phyloP scores from a whole-genome alignment of 2,329 filamentous ascomycete genomes.

The Cladosporium sp. region DNA sequence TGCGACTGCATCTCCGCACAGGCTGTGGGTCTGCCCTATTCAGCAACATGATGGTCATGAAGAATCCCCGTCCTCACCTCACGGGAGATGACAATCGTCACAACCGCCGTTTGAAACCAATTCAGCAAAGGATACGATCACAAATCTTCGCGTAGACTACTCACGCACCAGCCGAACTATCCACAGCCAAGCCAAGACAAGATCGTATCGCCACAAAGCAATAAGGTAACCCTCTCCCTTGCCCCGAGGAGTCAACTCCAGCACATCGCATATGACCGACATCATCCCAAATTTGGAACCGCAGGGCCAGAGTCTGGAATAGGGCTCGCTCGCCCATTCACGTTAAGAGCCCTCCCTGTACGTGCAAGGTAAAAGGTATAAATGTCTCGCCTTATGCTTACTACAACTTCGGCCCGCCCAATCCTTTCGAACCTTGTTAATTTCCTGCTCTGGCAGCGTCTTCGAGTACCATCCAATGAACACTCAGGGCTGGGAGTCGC shows the following conservation, averaged over 20 bases:
- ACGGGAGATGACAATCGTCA: background rate
- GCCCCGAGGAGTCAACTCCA: background rate
- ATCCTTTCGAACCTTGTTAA: background rate
- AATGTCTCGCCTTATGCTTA: background rate
- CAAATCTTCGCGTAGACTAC: background rate
- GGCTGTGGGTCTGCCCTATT: background rate
- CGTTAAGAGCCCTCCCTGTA: too few relatives aligned
- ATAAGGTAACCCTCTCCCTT: background rate
- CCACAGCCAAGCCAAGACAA: slow-evolving; percentile 4
- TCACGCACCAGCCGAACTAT: background rate
- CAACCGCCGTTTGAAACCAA: background rate
- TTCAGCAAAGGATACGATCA: background rate
- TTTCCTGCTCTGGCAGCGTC: background rate
- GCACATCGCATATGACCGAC: background rate
- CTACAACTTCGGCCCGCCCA: background rate
- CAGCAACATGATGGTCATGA: background rate
- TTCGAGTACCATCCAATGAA: background rate
- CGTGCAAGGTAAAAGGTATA: background rate
- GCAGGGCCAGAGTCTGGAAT: background rate
- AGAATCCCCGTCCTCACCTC: background rate
- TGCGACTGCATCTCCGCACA: background rate
- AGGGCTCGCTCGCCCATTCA: background rate
- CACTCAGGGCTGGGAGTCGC: background rate
- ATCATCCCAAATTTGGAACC: background rate
- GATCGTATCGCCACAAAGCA: background rate